Conservation (phyloP, 2,329 filamentous ascomycete species). For the Xylariaceae sp. region DNA sequence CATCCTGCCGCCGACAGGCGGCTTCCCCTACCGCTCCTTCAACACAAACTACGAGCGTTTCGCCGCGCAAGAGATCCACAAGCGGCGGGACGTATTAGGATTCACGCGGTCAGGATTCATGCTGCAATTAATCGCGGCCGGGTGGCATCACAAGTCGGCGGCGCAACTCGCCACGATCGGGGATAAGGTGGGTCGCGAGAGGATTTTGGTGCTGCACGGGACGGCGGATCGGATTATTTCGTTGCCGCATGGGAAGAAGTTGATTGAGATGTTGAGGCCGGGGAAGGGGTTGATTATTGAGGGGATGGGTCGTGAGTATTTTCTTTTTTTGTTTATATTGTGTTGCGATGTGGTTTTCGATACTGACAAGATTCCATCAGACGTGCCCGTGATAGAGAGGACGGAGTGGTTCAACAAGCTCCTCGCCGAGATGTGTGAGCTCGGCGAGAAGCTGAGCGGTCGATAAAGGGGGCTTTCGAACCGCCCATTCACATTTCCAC, state of each 20-base stretch:
- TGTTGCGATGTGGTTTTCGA: neutral
- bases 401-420: slow-evolving; percentile 61
- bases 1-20: slow-evolving; percentile 25
- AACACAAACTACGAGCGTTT: slow-evolving; percentile 76
- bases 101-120: slow-evolving; percentile 67
- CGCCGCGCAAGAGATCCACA: slow-evolving; percentile 70
- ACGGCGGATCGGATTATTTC: slow-evolving; percentile 73
- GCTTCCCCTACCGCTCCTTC: slow-evolving; percentile 44
- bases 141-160: slow-evolving; percentile 70
- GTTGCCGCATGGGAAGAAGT: slow-evolving; percentile 60
- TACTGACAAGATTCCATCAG: slow-evolving; percentile 5
- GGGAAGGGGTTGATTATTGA: slow-evolving; percentile 55
- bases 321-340: neutral
- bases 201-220: slow-evolving; percentile 76
- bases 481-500: no score
- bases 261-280: slow-evolving; percentile 61
- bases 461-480: slow-evolving; percentile 6
- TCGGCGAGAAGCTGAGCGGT: slow-evolving; percentile 44
- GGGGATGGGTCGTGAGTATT: slow-evolving; percentile 53
- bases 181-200: slow-evolving; percentile 62
- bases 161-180: slow-evolving; percentile 61
- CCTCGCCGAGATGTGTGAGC: slow-evolving; percentile 52
- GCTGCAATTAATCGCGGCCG: slow-evolving; percentile 71
- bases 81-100: slow-evolving; percentile 53
- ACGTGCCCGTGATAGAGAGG: slow-evolving; percentile 69